Evolutionary conservation across 208 protist genomes (phyloP).

Genomic region (Leishmania tropica): DNA sequence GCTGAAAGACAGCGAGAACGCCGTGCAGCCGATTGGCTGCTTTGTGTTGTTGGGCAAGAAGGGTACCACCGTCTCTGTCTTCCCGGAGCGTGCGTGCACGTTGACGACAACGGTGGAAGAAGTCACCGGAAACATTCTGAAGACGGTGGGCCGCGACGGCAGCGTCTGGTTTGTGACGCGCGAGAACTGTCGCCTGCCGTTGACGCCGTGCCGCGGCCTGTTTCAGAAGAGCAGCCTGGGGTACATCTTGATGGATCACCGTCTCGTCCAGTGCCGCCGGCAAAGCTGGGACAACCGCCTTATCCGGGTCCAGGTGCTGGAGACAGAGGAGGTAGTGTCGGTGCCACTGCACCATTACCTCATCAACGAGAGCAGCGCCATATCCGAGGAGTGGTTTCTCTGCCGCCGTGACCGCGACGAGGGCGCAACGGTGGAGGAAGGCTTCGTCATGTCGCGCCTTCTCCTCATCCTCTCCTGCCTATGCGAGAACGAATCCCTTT

Average conservation of each 20-base stretch:
- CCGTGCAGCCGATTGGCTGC: constrained; percentile 39
- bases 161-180: constrained; percentile 49
- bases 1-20: constrained; percentile 34
- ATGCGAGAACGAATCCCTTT: constrained; percentile 78
- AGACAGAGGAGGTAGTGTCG: constrained; percentile 31
- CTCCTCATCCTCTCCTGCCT: constrained; percentile 84
- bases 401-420: constrained; percentile 35
- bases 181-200: constrained; percentile 81
- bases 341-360: constrained; percentile 60
- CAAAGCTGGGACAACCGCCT: constrained; percentile 40
- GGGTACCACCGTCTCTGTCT: constrained; percentile 58
- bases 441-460: constrained; percentile 86
- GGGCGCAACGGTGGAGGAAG: constrained; percentile 65
- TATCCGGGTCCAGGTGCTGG: constrained; percentile 41
- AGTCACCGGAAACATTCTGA: constrained; percentile 49
- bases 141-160: constrained; percentile 33
- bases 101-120: constrained; percentile 52
- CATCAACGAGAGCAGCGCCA: constrained; percentile 40
- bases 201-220: constrained; percentile 39
- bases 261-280: constrained; percentile 64
- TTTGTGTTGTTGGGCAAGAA: constrained; percentile 85
- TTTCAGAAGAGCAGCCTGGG: constrained; percentile 37
- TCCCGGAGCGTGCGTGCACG: constrained; percentile 56
- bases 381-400: constrained; percentile 66
- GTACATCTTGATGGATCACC: constrained; percentile 72